Percentiles rank a stretch among this genome's conserved stretches.
Evolutionary conservation across 2,329 filamentous ascomycete genomes (phyloP).

Genomic region (Curvularia eragrostidis): DNA sequence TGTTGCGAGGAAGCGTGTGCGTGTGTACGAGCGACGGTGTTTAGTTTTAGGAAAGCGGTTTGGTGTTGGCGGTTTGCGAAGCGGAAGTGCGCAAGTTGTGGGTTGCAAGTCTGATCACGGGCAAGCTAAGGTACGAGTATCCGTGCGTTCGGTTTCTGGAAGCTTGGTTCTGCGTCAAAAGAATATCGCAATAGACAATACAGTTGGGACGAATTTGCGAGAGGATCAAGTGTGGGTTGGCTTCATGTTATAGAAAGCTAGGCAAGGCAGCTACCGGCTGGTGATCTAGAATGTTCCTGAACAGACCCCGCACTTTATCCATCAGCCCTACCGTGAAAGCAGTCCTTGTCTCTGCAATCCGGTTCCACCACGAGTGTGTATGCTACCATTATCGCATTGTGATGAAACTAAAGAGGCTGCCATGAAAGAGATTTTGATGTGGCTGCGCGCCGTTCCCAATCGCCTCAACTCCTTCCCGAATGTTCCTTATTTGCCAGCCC

Average conservation of each 20-base stretch:
- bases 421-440: slow-evolving; percentile 10
- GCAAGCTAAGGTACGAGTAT: slow-evolving; percentile 6
- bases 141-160: slow-evolving; percentile 2
- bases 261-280: slow-evolving; percentile 10
- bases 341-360: slow-evolving; percentile 10
- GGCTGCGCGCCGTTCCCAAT: slow-evolving; percentile 13
- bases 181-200: background rate
- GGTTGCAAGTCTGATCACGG: slow-evolving; percentile 5
- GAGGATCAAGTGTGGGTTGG: slow-evolving; percentile 9
- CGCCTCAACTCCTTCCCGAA: slow-evolving; percentile 13
- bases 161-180: slow-evolving; percentile 1
- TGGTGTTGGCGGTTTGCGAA: background rate
- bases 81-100: background rate
- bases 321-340: slow-evolving; percentile 10
- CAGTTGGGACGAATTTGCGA: background rate
- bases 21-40: background rate
- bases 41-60: background rate
- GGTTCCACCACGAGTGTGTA: slow-evolving; percentile 8
- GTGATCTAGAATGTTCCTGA: slow-evolving; percentile 15
- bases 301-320: slow-evolving; percentile 9
- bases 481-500: background rate
- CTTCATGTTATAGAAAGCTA: slow-evolving; percentile 11
- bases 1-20: slow-evolving; percentile 36
- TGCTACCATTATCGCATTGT: slow-evolving; percentile 11
- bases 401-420: slow-evolving; percentile 10